These are phyloP conservation scores for Euryodendron excelsum DNA, from an alignment of 148 eudicot genomes.

Conservation along the genomic window DNA sequence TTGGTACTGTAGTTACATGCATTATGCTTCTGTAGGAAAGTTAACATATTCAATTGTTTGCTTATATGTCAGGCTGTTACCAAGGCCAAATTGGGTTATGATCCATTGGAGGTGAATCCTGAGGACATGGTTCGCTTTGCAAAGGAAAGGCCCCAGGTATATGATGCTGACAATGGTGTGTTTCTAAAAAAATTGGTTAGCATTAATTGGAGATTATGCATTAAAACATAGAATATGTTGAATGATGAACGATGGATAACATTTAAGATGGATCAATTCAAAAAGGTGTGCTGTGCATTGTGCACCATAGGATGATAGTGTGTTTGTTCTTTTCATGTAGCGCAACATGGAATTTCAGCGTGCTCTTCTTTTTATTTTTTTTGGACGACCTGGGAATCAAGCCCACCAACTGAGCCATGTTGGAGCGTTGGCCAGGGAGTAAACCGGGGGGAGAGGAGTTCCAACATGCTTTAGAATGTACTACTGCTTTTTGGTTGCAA, in stretches of 20 bases:
- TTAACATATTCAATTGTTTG: not conserved
- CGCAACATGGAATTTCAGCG: too few relatives aligned
- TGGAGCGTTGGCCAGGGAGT: too few relatives aligned
- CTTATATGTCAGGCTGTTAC: slow-evolving; percentile 76
- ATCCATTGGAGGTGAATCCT: slow-evolving; percentile 97
- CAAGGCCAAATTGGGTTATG: slow-evolving; percentile 93
- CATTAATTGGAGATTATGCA: not conserved
- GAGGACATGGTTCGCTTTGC: slow-evolving; percentile 99
- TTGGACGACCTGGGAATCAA: too few relatives aligned
- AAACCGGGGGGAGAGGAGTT: not conserved
- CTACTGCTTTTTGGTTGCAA: not conserved
- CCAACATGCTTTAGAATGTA: not conserved
- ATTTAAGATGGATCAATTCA: not conserved
- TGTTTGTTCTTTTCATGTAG: not conserved
- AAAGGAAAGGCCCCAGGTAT: slow-evolving; percentile 90
- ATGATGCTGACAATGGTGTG: not conserved
- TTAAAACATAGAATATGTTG: too few relatives aligned
- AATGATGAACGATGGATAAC: too few relatives aligned
- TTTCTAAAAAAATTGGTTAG: not conserved
- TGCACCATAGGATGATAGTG: not conserved
- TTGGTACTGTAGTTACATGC: not conserved
- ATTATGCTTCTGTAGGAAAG: not conserved
- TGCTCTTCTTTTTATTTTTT: too few relatives aligned
- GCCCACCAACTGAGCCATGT: too few relatives aligned
- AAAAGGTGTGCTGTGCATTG: not conserved